Conservation (phyloP, 73 alveolate genomes). For the Blepharisma stoltei region DNA sequence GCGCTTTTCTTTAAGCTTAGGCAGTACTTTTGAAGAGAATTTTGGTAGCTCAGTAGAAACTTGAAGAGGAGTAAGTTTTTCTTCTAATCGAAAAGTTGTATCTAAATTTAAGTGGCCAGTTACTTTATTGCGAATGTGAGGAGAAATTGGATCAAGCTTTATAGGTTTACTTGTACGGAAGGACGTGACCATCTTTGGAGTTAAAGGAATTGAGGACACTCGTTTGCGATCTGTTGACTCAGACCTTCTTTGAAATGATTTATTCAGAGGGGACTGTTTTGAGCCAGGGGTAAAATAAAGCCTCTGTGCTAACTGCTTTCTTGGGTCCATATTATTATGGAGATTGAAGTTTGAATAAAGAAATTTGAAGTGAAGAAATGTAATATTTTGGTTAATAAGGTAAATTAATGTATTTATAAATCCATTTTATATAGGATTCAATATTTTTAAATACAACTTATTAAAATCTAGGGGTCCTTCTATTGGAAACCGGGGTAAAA, state of each 20-base stretch:
- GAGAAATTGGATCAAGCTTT: conserved; percentile 27
- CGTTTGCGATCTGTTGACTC: background rate
- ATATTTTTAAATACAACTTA: too few species aligned
- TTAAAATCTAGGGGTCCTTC: too few species aligned
- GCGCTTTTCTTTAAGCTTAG: conserved; percentile 10
- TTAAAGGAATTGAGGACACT: background rate
- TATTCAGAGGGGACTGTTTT: background rate
- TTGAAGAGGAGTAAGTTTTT: background rate
- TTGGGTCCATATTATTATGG: conserved; percentile 25
- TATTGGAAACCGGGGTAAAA: too few species aligned
- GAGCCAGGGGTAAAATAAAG: conserved; percentile 21
- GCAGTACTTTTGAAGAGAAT: background rate
- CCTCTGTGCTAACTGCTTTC: conserved; percentile 31
- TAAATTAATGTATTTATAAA: too few species aligned
- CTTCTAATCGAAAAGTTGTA: background rate
- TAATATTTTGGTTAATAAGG: too few species aligned
- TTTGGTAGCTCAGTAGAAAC: background rate
- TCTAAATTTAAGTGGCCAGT: background rate
- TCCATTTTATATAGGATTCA: too few species aligned
- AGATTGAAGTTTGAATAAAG: too few species aligned
- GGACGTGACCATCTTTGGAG: conserved; percentile 25
- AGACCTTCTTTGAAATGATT: conserved; percentile 16
- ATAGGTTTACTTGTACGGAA: conserved; percentile 8
- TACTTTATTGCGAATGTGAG: conserved; percentile 22
- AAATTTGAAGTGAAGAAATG: too few species aligned